Base-by-base conservation (phyloP, 768 basidiomycete genomes). In the Gymnopilus dilepis region DNA sequence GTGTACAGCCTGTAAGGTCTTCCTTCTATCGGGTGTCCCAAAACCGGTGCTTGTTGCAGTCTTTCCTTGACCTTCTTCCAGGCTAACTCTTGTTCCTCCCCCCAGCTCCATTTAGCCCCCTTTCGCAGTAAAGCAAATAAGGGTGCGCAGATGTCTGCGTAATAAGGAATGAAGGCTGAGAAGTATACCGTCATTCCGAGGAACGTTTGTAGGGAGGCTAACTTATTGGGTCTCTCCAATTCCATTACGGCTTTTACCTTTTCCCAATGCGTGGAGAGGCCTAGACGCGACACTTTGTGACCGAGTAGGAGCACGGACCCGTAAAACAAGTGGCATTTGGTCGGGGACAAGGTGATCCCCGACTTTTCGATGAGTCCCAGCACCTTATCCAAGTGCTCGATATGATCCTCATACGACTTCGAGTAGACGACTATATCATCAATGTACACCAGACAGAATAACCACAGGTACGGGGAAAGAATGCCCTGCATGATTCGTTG, bases 361-460 rank as follows among this genome's bases (percentile, higher is more conserved):
- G 58, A 31, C 0, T 37, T 4, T 13, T 11, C 31, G 8, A 59
- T 59, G 1, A 50, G 48, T 0, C 12, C 8, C 1, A 59, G 22
- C 0, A 59, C 58, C 9, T 5, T 12, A 5, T 59, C 48, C 1
- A 59, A 2, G 26, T 59, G 58, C 0, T 28, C 13, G 0, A 59
- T n/a, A n/a, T 59, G 58, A 0, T 51, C 21, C 0, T 59, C 33
- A 13, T 21, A 59, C 0, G 15, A 7, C n/a, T 12, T 15, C 1
- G 48, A 52, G 12, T 12, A 59, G 0, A 59, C 30, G 1, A 59
- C 58, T 7, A 59, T 59, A 37, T 59, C 58, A 22, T 59, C 58
- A 1, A 59, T 59, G 22, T 59, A 59, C 0, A 59, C 58, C 1
- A 59, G 13, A 13, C 34, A 6, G 22, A 59, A 59, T 0, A 59